Evolutionary conservation across 2,329 filamentous ascomycete genomes (phyloP), one percentile per base, ranked within the genome.

Genomic region (Cytospora leucostoma): DNA sequence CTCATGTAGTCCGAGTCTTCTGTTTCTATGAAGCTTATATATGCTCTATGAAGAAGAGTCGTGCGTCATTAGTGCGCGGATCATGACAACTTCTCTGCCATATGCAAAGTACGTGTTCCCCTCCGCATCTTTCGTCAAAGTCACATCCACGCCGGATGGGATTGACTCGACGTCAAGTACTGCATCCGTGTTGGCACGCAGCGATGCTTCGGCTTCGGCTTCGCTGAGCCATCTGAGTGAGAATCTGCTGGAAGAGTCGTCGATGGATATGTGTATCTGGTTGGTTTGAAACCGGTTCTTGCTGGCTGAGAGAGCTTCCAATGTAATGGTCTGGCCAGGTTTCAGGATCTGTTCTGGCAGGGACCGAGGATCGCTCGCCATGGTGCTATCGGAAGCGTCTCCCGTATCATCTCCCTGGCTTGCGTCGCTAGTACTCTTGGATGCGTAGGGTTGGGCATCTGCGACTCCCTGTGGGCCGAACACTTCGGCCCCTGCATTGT

Each of bases 1-100:
- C 80, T 99, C 76, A 98, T 98, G 95, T 97, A 77, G 71, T 8
- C 27, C 32, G 32, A 33, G 35, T 52, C 19, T 32, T 15, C 32
- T 60, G 38, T 38, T 15, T n/a, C 47, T 49, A 40, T 60, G 19
- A 7, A 37, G 15, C 37, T 51, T 54, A 15, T 4, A 3, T n/a
- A 12, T 54, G 35, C 37, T n/a, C 27, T 61, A 49, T 54, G 12
- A 53, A 27, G 50, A 44, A 17, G 13, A 11, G 33, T 32, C 35
- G 27, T 32, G n/a, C 27, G 27, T 37, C 5, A 7, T 19, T 10
- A 47, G 44, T 12, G 27, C 19, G 15, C 37, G 40, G 7, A 65
- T 49, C 37, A 44, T 34, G 17, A 63, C 32, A 5, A 63, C 56
- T 7, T 40, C 56, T 13, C 53, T 4, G n/a, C 53, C 56, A 35